These are phyloP conservation scores for Emmonsia crescens DNA, from an alignment of 2,329 filamentous ascomycete genomes.

Conservation along the genomic window DNA sequence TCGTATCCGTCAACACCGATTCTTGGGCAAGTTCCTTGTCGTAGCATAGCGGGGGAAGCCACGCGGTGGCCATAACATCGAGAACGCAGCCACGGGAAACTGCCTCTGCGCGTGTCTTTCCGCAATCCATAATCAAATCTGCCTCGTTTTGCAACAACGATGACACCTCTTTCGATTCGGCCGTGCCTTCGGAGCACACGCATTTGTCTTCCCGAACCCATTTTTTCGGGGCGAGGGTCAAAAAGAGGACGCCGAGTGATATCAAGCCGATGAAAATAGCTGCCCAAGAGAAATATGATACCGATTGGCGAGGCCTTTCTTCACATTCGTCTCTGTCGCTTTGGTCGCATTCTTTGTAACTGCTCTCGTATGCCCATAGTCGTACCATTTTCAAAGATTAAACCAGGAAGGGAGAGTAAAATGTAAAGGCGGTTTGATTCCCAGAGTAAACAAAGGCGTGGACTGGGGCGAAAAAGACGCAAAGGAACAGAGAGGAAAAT, in stretches of 20 bases:
- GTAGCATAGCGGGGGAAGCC: slow-evolving; percentile 9
- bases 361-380: background rate
- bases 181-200: background rate
- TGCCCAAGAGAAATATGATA: background rate
- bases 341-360: background rate
- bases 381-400: background rate
- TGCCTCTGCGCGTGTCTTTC: slow-evolving; percentile 8
- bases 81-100: slow-evolving; percentile 4
- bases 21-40: slow-evolving; percentile 4
- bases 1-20: background rate
- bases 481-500: background rate
- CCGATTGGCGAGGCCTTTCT: background rate
- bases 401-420: background rate
- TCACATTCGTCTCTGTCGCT: background rate
- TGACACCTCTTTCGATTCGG: background rate
- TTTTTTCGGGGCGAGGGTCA: background rate
- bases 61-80: slow-evolving; percentile 8
- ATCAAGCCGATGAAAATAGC: background rate
- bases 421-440: background rate
- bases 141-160: background rate
- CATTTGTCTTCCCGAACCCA: background rate
- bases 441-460: background rate
- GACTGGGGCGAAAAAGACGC: background rate
- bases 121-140: slow-evolving; percentile 1
- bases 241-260: background rate